Conservation (phyloP, 148 eudicot species). For the Gaultheria prostrata region DNA sequence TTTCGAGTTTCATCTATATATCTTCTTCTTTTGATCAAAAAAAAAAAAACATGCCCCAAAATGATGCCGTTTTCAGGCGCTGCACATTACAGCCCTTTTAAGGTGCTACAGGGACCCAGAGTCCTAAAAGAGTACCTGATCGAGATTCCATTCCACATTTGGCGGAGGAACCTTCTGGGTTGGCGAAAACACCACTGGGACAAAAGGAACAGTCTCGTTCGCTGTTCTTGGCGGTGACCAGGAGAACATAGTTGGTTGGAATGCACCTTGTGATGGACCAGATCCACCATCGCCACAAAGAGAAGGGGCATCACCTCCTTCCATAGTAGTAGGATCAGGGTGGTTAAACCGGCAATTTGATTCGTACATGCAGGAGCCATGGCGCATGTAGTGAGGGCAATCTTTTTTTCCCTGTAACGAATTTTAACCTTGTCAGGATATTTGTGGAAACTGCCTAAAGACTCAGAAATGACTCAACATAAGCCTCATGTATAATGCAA, state of each 20-base stretch:
- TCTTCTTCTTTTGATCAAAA: too few species aligned
- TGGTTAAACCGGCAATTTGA: slow-evolving; percentile 73
- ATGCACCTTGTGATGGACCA: slow-evolving; percentile 32
- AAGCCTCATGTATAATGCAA: neutral
- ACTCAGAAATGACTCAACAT: neutral
- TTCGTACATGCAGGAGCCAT: slow-evolving; percentile 77
- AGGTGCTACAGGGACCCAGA: neutral
- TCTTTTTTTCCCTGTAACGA: slow-evolving; percentile 59
- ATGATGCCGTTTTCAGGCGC: neutral
- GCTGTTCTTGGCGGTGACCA: slow-evolving; percentile 57
- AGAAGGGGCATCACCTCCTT: slow-evolving; percentile 42
- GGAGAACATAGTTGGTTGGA: slow-evolving; percentile 34
- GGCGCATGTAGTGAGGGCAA: slow-evolving; percentile 72
- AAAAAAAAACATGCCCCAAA: neutral
- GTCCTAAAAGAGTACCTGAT: slow-evolving; percentile 47
- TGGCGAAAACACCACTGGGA: slow-evolving; percentile 45
- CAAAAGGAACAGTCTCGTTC: slow-evolving; percentile 46
- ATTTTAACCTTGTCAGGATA: slow-evolving; percentile 9
- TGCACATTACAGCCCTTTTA: too few species aligned
- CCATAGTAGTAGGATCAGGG: slow-evolving; percentile 55
- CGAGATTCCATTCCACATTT: slow-evolving; percentile 56
- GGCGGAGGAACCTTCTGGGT: slow-evolving; percentile 37
- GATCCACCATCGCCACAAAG: slow-evolving; percentile 46
- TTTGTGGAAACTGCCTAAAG: neutral
- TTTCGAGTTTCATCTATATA: too few species aligned